These are phyloP conservation scores for Rhizoclosmatium hyalinum DNA, from an alignment of 371 early-diverging fungal genomes.

Conservation along the genomic window DNA sequence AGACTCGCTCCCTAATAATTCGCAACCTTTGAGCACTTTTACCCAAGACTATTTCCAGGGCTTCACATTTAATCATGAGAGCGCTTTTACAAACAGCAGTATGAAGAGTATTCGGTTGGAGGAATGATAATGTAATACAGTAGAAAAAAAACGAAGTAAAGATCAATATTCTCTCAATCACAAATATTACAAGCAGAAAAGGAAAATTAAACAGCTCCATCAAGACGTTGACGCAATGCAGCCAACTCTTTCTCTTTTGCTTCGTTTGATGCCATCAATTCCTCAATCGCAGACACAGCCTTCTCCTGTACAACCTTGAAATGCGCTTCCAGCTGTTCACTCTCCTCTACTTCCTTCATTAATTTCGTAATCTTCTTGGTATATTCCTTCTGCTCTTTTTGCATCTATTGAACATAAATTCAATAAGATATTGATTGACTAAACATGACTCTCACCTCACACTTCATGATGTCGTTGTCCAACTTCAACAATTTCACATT, in stretches of 20 bases:
- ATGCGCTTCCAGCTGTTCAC: too few relatives aligned
- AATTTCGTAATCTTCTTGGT: background rate
- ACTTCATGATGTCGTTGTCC: slow-evolving; percentile 5
- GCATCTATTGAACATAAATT: background rate
- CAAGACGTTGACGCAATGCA: too few relatives aligned
- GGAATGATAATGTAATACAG: background rate
- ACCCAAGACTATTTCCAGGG: slow-evolving; percentile 50
- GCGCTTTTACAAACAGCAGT: background rate
- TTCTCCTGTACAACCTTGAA: background rate
- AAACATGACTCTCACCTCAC: slow-evolving; percentile 6
- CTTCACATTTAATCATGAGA: slow-evolving; percentile 38
- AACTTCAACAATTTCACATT: slow-evolving; percentile 7
- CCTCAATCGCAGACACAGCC: background rate
- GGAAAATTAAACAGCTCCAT: too few relatives aligned
- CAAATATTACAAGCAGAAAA: too few relatives aligned
- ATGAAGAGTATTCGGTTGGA: slow-evolving; percentile 7
- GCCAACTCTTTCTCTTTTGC: background rate
- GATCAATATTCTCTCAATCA: too few relatives aligned
- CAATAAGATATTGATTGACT: background rate
- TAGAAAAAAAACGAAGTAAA: too few relatives aligned
- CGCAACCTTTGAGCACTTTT: slow-evolving; percentile 44
- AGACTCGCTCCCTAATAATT: slow-evolving; percentile 45
- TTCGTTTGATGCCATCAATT: background rate
- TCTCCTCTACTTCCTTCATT: background rate
- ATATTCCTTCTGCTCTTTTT: background rate